Evolutionary conservation across 495 filamentous ascomycete genomes (phyloP).

Genomic region (Aspergillus egyptiacus): DNA sequence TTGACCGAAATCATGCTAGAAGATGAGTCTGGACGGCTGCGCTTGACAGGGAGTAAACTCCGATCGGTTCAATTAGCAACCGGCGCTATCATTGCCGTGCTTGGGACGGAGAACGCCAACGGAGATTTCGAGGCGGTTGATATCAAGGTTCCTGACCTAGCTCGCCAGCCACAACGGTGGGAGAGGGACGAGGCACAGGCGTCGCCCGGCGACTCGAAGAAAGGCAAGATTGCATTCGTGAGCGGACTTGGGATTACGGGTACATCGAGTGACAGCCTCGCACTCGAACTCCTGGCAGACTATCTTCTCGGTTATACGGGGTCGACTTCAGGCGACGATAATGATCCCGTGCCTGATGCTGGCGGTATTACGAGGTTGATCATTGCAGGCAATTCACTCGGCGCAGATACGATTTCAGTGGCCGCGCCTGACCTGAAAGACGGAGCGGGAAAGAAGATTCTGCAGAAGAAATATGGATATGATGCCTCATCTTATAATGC

Average conservation of each 20-base stretch:
- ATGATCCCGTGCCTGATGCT: conserved; percentile 31
- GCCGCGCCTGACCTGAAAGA: conserved; percentile 24
- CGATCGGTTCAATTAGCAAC: conserved; percentile 69
- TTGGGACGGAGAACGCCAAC: conserved; percentile 87
- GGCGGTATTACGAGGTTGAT: conserved; percentile 76
- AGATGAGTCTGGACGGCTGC: conserved; percentile 90
- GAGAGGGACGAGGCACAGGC: conserved; percentile 43
- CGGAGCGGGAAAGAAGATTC: conserved; percentile 39
- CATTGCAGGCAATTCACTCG: conserved; percentile 85
- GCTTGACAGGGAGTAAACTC: conserved; percentile 65
- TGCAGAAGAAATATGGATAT: conserved; percentile 85
- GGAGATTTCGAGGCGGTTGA: conserved; percentile 93
- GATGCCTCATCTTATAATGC: conserved; percentile 83
- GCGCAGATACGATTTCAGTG: conserved; percentile 44
- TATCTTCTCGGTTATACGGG: conserved; percentile 82
- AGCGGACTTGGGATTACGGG: conserved; percentile 82
- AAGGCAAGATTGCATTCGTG: conserved; percentile 75
- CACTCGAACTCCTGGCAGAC: conserved; percentile 73
- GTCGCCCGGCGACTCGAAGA: conserved; percentile 38
- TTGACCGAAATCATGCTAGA: conserved; percentile 74
- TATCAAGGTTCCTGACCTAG: conserved; percentile 76
- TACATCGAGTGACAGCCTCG: conserved; percentile 60
- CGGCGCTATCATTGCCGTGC: conserved; percentile 80
- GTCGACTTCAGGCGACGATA: conserved; percentile 37
- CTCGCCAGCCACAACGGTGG: conserved; percentile 77